Conservation (phyloP, 805 yeast species). For the Yamadazyma paraphyllophila region DNA sequence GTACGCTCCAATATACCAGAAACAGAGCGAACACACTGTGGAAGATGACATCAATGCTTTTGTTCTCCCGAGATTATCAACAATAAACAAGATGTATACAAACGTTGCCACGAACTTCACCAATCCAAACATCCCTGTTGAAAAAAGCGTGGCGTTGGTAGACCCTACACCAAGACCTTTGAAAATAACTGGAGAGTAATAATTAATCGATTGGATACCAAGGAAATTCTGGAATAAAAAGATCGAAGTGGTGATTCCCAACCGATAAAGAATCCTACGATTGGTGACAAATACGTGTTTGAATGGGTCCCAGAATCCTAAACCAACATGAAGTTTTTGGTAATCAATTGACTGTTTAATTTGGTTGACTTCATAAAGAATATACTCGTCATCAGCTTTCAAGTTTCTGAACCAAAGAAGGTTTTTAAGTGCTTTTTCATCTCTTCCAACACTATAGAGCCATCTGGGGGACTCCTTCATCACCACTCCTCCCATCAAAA, state of each 20-base stretch:
- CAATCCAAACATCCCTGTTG: slow-evolving; percentile 54
- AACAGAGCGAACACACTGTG: slow-evolving; percentile 40
- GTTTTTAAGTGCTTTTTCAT: slow-evolving; percentile 31
- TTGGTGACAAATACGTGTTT: slow-evolving; percentile 28
- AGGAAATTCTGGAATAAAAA: slow-evolving; percentile 45
- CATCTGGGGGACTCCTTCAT: slow-evolving; percentile 48
- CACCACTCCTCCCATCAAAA: slow-evolving; percentile 36
- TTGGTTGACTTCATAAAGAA: slow-evolving; percentile 37
- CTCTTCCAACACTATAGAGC: slow-evolving; percentile 35
- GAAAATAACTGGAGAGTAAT: slow-evolving; percentile 52
- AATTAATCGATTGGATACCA: slow-evolving; percentile 51
- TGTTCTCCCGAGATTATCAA: slow-evolving; percentile 47
- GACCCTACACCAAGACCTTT: slow-evolving; percentile 48
- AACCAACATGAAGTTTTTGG: slow-evolving; percentile 28
- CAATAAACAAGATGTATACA: slow-evolving; percentile 44
- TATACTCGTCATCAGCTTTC: slow-evolving; percentile 36
- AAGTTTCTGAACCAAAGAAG: slow-evolving; percentile 40
- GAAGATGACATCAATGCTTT: slow-evolving; percentile 37
- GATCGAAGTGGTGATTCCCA: slow-evolving; percentile 34
- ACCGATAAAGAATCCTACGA: slow-evolving; percentile 29
- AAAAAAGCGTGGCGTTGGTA: slow-evolving; percentile 43
- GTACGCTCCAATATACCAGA: slow-evolving; percentile 50
- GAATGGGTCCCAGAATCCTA: slow-evolving; percentile 40
- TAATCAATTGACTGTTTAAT: slow-evolving; percentile 24
- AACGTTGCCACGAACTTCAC: slow-evolving; percentile 44